A percentile compares a stretch with the other conserved stretches of the same genome.
These are phyloP conservation scores for Clavispora carvajalis DNA, from an alignment of 805 yeast species.

Conservation along the genomic window DNA sequence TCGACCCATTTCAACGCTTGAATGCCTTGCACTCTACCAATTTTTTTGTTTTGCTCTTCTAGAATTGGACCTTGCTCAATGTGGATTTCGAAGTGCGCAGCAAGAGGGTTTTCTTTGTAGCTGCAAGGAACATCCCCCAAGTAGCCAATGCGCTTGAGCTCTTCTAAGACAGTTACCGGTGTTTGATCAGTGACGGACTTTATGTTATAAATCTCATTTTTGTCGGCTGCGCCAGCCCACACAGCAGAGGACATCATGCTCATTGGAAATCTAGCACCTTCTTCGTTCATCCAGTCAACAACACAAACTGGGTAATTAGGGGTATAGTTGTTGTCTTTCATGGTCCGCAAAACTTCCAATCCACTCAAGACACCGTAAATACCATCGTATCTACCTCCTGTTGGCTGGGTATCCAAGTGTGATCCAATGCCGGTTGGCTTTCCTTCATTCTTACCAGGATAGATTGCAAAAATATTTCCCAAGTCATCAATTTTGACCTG, in stretches of 20 bases:
- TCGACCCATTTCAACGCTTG: conserved; percentile 65
- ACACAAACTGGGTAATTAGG: conserved; percentile 67
- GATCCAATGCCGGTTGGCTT: conserved; percentile 67
- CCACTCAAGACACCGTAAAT: conserved; percentile 65
- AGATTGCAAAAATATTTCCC: conserved; percentile 65
- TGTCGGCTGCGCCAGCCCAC: conserved; percentile 50
- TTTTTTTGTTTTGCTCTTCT: conserved; percentile 48
- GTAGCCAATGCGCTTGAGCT: conserved; percentile 58
- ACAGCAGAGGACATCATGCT: conserved; percentile 63
- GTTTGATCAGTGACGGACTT: conserved; percentile 49
- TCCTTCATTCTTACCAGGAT: conserved; percentile 45
- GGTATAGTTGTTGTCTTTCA: conserved; percentile 50
- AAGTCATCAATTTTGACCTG: conserved; percentile 53
- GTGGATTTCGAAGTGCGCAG: conserved; percentile 70
- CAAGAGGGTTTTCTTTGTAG: conserved; percentile 47
- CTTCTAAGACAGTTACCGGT: conserved; percentile 46
- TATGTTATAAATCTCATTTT: conserved; percentile 47
- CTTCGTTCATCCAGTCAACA: conserved; percentile 72
- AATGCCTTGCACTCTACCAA: conserved; percentile 63
- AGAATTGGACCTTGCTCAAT: conserved; percentile 75
- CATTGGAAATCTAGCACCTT: conserved; percentile 73
- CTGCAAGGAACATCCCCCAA: conserved; percentile 48
- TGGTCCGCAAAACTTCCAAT: conserved; percentile 59
- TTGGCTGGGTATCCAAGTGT: conserved; percentile 73
- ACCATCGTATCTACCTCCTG: conserved; percentile 76